A percentile compares a stretch with the other conserved stretches of the same genome.
Evolutionary conservation across 2,329 filamentous ascomycete species (phyloP).

Genomic region (Chalaropsis thielavioides): DNA sequence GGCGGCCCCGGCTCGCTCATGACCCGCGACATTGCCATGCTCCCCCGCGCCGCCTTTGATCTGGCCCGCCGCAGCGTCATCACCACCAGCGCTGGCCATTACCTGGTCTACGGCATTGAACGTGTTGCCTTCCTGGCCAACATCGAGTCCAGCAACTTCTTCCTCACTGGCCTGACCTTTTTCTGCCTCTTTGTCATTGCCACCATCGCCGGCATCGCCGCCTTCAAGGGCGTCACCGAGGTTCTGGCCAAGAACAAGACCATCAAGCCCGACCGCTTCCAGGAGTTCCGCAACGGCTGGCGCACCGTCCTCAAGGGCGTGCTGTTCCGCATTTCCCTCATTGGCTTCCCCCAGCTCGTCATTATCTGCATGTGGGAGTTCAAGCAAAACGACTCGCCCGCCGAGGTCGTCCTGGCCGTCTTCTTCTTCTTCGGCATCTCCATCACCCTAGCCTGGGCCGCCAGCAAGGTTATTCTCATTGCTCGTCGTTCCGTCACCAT

Average conservation of each 20-base stretch:
- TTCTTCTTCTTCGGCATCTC: constrained; percentile 78
- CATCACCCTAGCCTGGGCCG: constrained; percentile 67
- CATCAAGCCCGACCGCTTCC: constrained; percentile 75
- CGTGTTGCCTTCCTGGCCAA: constrained; percentile 72
- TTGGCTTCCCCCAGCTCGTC: constrained; percentile 82
- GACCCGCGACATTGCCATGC: constrained; percentile 38
- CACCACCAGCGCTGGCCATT: constrained; percentile 39
- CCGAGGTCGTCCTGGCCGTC: constrained; percentile 72
- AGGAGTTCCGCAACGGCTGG: constrained; percentile 92
- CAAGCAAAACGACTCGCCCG: constrained; percentile 69
- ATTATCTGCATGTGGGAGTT: constrained; percentile 91
- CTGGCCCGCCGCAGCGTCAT: constrained; percentile 42
- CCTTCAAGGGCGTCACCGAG: constrained; percentile 74
- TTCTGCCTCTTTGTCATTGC: constrained; percentile 72
- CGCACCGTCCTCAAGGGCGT: constrained; percentile 85
- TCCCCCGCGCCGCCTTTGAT: constrained; percentile 30
- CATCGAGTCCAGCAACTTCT: constrained; percentile 85
- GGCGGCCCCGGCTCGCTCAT: constrained; percentile 27
- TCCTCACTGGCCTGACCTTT: constrained; percentile 80
- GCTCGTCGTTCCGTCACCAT: constrained; percentile 76
- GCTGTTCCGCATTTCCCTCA: constrained; percentile 75
- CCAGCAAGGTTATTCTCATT: constrained; percentile 77
- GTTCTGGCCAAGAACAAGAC: constrained; percentile 56
- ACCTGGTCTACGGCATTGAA: constrained; percentile 65
- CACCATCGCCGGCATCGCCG: constrained; percentile 54